Evolutionary conservation across 129 eudicot species (phyloP).

Genomic region (Flaveria linearis): DNA sequence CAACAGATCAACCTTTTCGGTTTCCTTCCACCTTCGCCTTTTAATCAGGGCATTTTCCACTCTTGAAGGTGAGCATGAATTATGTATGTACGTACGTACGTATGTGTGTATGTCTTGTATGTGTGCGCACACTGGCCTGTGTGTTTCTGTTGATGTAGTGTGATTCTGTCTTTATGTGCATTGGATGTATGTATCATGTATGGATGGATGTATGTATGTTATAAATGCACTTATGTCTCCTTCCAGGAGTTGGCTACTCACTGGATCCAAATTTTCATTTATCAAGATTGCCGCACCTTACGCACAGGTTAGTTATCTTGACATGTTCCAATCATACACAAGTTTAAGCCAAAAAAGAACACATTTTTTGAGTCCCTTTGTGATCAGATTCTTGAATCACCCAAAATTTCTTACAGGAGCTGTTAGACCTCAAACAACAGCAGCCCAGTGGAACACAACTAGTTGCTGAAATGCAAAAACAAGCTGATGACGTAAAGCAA

Average conservation of each 20-base stretch:
- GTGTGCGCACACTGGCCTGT: neutral
- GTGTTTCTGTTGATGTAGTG: neutral
- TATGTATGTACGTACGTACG: neutral
- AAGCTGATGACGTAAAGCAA: constrained; percentile 76
- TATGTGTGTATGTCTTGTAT: neutral
- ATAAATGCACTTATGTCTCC: constrained; percentile 13
- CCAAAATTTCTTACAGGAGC: constrained; percentile 58
- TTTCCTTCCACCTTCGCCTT: constrained; percentile 94
- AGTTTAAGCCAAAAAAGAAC: constrained; percentile 2
- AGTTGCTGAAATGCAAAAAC: constrained; percentile 82
- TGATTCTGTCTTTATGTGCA: neutral
- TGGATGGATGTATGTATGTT: neutral
- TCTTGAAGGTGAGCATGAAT: constrained; percentile 70
- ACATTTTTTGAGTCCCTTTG: neutral
- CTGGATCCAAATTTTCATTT: constrained; percentile 91
- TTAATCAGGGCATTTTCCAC: constrained; percentile 92
- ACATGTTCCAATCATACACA: neutral
- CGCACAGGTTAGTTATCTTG: constrained; percentile 63
- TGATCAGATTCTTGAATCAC: constrained; percentile 16
- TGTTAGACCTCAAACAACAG: constrained; percentile 73
- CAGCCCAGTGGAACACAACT: constrained; percentile 73
- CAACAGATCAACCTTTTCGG: constrained; percentile 93
- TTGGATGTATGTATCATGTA: neutral
- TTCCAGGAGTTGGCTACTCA: constrained; percentile 72
- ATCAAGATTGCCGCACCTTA: constrained; percentile 92